These are phyloP conservation scores for Boletus speciosus DNA, from an alignment of 768 basidiomycete genomes.

Conservation along the genomic window DNA sequence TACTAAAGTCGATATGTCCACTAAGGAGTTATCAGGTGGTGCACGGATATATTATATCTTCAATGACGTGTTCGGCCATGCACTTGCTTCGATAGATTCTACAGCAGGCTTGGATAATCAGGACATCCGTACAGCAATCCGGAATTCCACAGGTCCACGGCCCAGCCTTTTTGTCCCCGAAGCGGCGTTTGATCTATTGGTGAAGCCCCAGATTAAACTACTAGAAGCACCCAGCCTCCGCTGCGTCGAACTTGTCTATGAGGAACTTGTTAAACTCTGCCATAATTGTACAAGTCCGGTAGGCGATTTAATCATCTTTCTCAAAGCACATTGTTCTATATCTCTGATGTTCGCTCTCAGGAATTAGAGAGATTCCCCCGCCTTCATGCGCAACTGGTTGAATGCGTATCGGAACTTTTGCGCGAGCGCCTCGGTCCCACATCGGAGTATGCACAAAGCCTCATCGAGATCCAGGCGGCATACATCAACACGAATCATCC, in stretches of 20 bases:
- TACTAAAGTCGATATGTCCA: constrained; percentile 92
- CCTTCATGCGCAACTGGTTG: constrained; percentile 89
- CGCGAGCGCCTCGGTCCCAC: constrained; percentile 95
- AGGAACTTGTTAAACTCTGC: constrained; percentile 98
- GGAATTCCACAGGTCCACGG: constrained; percentile 95
- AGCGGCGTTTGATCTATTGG: constrained; percentile 91
- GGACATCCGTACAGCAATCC: constrained; percentile 96
- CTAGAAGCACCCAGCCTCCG: constrained; percentile 91
- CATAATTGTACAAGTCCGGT: constrained; percentile 95
- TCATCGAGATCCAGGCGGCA: constrained; percentile 96
- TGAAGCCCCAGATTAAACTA: constrained; percentile 97
- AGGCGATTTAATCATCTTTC: constrained; percentile 25
- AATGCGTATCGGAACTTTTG: constrained; percentile 94
- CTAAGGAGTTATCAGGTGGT: constrained; percentile 96
- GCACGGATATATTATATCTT: constrained; percentile 99
- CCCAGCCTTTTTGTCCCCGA: constrained; percentile 97
- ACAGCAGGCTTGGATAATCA: constrained; percentile 87
- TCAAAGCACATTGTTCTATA: not conserved
- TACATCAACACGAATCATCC: constrained; percentile 99
- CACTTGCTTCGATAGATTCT: constrained; percentile 85
- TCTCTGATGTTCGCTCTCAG: constrained; percentile 38
- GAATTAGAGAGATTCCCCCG: constrained; percentile 95
- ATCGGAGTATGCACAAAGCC: constrained; percentile 91
- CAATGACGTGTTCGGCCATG: constrained; percentile 95
- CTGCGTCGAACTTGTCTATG: constrained; percentile 97